phyloP scores from a whole-genome alignment of 208 protist genomes.

The Naegleria lovaniensis region DNA sequence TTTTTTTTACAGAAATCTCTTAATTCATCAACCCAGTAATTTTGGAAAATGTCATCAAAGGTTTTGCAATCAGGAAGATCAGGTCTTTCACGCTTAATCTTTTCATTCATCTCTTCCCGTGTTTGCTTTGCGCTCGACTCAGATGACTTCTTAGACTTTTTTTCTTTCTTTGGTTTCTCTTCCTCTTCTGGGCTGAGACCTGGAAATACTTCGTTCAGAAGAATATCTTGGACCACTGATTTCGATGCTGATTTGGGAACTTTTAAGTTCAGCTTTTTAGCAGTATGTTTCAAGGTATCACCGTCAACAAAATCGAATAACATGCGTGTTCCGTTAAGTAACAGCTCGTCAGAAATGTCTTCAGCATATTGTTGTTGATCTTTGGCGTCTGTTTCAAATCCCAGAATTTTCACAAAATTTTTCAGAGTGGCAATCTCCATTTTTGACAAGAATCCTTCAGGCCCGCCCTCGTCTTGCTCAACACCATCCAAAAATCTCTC shows the following conservation, averaged over 20 bases:
- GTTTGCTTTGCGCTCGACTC: neutral
- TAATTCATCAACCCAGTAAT: slow-evolving; percentile 15
- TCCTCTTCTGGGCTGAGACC: neutral
- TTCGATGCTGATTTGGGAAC: neutral
- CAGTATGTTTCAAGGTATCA: neutral
- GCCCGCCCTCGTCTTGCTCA: neutral
- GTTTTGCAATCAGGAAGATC: neutral
- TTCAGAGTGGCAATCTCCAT: neutral
- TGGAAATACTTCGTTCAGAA: neutral
- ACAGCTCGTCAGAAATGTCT: slow-evolving; percentile 10
- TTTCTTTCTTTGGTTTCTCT: neutral
- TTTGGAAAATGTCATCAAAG: slow-evolving; percentile 6
- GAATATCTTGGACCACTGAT: neutral
- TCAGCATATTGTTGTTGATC: neutral
- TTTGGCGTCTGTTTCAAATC: slow-evolving; percentile 18
- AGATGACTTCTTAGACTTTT: neutral
- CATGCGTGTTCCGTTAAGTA: neutral
- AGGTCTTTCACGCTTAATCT: neutral
- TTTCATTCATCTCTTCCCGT: neutral
- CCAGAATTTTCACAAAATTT: neutral
- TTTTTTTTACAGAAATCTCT: slow-evolving; percentile 7
- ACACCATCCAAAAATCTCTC: neutral
- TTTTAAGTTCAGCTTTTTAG: neutral
- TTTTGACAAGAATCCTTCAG: neutral
- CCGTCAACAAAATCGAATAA: neutral